A percentile compares a stretch with the other conserved stretches of the same genome.
Conservation (phyloP, 495 filamentous ascomycete genomes). For the Aspergillus carlsbadensis region DNA sequence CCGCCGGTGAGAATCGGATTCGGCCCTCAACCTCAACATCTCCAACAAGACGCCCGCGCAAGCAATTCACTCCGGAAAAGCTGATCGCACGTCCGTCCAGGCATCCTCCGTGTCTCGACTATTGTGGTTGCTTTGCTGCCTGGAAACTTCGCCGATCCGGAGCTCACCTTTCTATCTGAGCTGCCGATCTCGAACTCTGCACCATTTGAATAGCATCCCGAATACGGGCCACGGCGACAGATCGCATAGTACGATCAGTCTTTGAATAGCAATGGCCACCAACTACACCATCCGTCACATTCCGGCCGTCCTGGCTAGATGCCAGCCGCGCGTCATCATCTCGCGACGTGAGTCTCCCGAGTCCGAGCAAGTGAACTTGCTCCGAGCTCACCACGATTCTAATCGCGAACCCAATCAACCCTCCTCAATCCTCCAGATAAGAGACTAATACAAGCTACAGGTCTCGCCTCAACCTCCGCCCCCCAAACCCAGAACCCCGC, state of each 20-base stretch:
- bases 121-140: slow-evolving; percentile 32
- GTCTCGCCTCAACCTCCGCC: slow-evolving; percentile 38
- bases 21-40: slow-evolving; percentile 42
- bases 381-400: not conserved
- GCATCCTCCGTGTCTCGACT: slow-evolving; percentile 15
- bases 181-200: slow-evolving; percentile 25
- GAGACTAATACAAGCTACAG: slow-evolving; percentile 12
- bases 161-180: slow-evolving; percentile 10
- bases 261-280: slow-evolving; percentile 36
- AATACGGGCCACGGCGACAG: not conserved
- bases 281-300: slow-evolving; percentile 35
- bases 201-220: not conserved
- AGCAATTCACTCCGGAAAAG: not conserved
- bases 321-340: slow-evolving; percentile 35
- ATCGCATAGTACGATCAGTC: not conserved
- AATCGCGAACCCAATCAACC: not conserved
- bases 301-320: slow-evolving; percentile 39
- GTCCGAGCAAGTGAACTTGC: not conserved
- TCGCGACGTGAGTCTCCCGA: slow-evolving; percentile 39
- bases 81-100: slow-evolving; percentile 5
- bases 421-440: not conserved
- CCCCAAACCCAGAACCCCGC: slow-evolving; percentile 62
- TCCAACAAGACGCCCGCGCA: slow-evolving; percentile 16
- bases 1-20: slow-evolving; percentile 41
- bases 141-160: slow-evolving; percentile 16